Conservation (phyloP, 192 early-diverging fungal species). For the Obelidium mucronatum region DNA sequence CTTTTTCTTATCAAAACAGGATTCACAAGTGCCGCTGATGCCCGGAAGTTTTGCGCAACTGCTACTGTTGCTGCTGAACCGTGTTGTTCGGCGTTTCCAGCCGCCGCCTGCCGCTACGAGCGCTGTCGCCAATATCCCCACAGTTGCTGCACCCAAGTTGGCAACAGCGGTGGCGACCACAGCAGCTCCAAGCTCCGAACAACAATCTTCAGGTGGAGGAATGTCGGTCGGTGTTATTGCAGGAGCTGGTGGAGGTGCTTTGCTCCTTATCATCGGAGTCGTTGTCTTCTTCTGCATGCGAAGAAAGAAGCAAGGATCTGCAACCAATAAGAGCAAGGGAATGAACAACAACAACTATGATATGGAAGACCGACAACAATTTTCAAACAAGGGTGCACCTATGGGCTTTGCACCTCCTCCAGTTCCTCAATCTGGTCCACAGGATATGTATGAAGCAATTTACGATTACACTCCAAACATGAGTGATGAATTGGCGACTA, state of each 20-base stretch:
- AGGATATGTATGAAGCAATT: background rate
- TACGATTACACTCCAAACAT: conserved; percentile 13
- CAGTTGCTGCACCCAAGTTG: background rate
- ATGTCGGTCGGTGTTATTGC: background rate
- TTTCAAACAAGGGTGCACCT: background rate
- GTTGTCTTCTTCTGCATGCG: conserved; percentile 2
- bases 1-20: too few relatives aligned
- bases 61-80: conserved; percentile 5
- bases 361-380: background rate
- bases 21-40: conserved; percentile 3
- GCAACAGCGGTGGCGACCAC: background rate
- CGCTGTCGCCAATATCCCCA: background rate
- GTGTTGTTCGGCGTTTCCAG: background rate
- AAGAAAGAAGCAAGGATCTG: background rate
- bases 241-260: conserved; percentile 14
- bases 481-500: conserved; percentile 13
- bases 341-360: background rate
- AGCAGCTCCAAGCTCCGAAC: background rate
- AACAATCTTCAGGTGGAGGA: background rate
- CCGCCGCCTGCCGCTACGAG: background rate
- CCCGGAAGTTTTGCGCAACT: conserved; percentile 10
- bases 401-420: background rate
- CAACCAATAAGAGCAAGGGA: background rate
- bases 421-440: too few relatives aligned
- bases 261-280: conserved; percentile 2